These are phyloP conservation scores for Teratosphaeria gauchensis DNA, from an alignment of 2,329 filamentous ascomycete genomes.

Conservation along the genomic window DNA sequence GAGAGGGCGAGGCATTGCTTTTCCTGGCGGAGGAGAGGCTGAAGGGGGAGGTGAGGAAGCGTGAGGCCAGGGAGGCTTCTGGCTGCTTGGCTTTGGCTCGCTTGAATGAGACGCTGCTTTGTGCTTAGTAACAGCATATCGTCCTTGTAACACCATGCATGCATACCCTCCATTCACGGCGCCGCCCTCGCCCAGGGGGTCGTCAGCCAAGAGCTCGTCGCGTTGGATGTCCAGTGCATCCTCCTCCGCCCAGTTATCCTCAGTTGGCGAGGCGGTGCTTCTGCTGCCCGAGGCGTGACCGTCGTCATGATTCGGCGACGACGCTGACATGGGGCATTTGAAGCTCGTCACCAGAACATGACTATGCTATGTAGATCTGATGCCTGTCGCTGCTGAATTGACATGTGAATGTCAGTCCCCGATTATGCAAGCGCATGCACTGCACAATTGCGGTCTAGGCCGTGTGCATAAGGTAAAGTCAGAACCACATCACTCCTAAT, in stretches of 20 bases:
- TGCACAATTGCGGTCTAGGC: not conserved
- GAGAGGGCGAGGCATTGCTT: conserved; percentile 22
- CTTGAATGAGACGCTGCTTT: conserved; percentile 55
- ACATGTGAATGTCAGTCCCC: not conserved
- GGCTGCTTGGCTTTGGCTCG: conserved; percentile 47
- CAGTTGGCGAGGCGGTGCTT: conserved; percentile 22
- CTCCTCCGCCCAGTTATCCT: conserved; percentile 16
- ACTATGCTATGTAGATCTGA: not conserved
- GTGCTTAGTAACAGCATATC: not conserved
- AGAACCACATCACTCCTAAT: too few species aligned
- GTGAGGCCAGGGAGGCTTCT: conserved; percentile 30
- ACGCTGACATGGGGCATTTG: conserved; percentile 25
- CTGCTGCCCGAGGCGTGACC: conserved; percentile 35
- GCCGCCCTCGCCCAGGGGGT: conserved; percentile 27
- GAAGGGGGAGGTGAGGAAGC: conserved; percentile 35
- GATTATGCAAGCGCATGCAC: not conserved
- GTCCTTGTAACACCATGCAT: not conserved
- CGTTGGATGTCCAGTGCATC: conserved; percentile 35
- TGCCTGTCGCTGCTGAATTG: not conserved
- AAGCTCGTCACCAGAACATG: not conserved
- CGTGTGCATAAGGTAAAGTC: not conserved
- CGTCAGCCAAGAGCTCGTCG: conserved; percentile 32
- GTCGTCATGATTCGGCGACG: conserved; percentile 20
- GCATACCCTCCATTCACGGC: conserved; percentile 37
- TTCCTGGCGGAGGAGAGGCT: conserved; percentile 11